These are phyloP conservation scores for Aspergillus novofumigatus DNA, from an alignment of 2,329 filamentous ascomycete genomes.

Conservation along the genomic window DNA sequence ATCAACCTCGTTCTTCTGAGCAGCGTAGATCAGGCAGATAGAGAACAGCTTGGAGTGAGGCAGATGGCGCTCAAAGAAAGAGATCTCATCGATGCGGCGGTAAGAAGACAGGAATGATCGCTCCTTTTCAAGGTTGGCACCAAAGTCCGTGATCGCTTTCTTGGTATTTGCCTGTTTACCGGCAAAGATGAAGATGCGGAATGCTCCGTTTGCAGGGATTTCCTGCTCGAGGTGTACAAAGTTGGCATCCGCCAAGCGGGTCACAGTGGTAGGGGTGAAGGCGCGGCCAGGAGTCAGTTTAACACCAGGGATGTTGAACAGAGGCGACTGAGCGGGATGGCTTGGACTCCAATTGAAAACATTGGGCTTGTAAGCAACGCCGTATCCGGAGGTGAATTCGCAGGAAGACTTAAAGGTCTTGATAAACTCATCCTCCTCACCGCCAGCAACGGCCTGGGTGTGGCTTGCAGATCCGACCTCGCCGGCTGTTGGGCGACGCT, in stretches of 20 bases:
- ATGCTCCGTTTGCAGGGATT: conserved; percentile 81
- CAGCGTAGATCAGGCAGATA: conserved; percentile 70
- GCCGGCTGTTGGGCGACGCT: conserved; percentile 66
- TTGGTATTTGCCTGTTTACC: conserved; percentile 60
- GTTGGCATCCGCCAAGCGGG: conserved; percentile 82
- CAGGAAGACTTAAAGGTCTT: conserved; percentile 87
- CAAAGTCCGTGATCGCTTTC: conserved; percentile 66
- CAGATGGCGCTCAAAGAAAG: conserved; percentile 76
- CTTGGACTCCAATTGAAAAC: conserved; percentile 74
- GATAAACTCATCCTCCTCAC: conserved; percentile 67
- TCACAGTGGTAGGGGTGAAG: conserved; percentile 75
- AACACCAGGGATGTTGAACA: conserved; percentile 63
- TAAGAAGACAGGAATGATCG: conserved; percentile 70
- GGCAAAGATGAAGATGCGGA: conserved; percentile 82
- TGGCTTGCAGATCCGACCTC: conserved; percentile 66
- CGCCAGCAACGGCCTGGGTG: conserved; percentile 22
- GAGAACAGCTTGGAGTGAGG: conserved; percentile 82
- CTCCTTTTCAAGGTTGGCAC: conserved; percentile 59
- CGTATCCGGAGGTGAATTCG: conserved; percentile 90
- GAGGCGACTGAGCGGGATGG: conserved; percentile 66
- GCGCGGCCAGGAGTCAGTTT: conserved; percentile 70
- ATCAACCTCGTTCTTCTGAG: conserved; percentile 64
- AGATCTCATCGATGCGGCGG: conserved; percentile 57
- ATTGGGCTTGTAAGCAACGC: conserved; percentile 80
- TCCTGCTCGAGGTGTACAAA: conserved; percentile 87